Percentiles rank a stretch among this genome's conserved stretches.
These are phyloP conservation scores for Apiotrichum akiyoshidainum DNA, from an alignment of 1,284 basidiomycete species.

Conservation along the genomic window DNA sequence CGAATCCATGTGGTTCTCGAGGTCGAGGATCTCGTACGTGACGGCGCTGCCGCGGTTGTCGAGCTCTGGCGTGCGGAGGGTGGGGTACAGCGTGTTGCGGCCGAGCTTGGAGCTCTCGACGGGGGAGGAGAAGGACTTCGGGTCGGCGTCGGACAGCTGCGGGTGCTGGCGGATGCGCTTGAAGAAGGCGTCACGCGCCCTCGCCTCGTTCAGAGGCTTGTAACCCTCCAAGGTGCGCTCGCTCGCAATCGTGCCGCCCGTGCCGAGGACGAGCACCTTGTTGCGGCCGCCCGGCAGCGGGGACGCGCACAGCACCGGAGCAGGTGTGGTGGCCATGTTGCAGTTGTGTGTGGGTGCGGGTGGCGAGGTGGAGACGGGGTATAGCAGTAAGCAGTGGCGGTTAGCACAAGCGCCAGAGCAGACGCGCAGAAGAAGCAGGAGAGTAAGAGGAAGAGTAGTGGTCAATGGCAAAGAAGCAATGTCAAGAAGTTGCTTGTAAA, in stretches of 20 bases:
- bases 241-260: slow-evolving; percentile 46
- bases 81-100: slow-evolving; percentile 36
- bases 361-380: neutral
- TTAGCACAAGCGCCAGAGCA: too few relatives aligned
- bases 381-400: too few relatives aligned
- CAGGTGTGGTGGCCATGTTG: neutral
- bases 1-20: slow-evolving; percentile 47
- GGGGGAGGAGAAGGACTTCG: slow-evolving; percentile 6
- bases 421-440: too few relatives aligned
- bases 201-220: slow-evolving; percentile 37
- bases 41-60: slow-evolving; percentile 36
- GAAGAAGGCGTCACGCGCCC: slow-evolving; percentile 38
- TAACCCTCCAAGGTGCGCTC: slow-evolving; percentile 42
- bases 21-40: slow-evolving; percentile 45
- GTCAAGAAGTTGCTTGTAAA: too few relatives aligned
- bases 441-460: too few relatives aligned
- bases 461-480: too few relatives aligned
- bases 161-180: slow-evolving; percentile 47
- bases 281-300: neutral
- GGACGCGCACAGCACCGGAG: neutral
- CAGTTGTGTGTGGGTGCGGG: neutral
- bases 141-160: slow-evolving; percentile 28
- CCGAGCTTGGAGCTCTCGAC: slow-evolving; percentile 18
- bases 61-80: slow-evolving; percentile 39
- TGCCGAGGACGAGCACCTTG: slow-evolving; percentile 41